These are phyloP conservation scores for Mycena vitilis DNA, from an alignment of 768 basidiomycete genomes.

Conservation along the genomic window DNA sequence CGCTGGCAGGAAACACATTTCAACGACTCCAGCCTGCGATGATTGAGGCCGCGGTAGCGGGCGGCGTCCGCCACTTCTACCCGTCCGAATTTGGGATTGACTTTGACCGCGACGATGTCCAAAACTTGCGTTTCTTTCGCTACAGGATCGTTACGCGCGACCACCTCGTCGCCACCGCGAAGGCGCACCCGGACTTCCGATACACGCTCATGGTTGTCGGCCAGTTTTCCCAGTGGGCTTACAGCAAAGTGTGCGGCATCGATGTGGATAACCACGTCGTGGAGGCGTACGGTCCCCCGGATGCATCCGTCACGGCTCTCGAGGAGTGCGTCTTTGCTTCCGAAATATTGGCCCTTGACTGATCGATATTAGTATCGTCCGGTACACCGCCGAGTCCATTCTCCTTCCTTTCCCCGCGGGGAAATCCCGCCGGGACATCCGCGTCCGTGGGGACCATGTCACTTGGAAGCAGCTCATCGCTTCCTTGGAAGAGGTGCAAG, in stretches of 20 bases:
- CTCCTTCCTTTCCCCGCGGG: slow-evolving; percentile 18
- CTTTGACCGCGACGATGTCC: neutral
- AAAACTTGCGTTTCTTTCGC: slow-evolving; percentile 20
- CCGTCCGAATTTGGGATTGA: slow-evolving; percentile 25
- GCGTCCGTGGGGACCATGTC: slow-evolving; percentile 21
- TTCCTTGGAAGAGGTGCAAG: slow-evolving; percentile 19
- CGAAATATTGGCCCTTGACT: neutral
- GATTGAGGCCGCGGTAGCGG: slow-evolving; percentile 25
- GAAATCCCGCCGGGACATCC: slow-evolving; percentile 8
- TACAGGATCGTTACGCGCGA: slow-evolving; percentile 23
- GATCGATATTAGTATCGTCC: slow-evolving; percentile 6
- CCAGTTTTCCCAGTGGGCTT: slow-evolving; percentile 11
- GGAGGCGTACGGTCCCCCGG: slow-evolving; percentile 13
- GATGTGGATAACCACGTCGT: slow-evolving; percentile 17
- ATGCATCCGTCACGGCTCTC: slow-evolving; percentile 20
- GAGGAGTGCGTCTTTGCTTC: slow-evolving; percentile 14
- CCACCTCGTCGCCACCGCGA: slow-evolving; percentile 13
- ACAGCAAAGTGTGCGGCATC: neutral
- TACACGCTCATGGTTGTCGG: slow-evolving; percentile 25
- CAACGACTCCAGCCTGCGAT: slow-evolving; percentile 16
- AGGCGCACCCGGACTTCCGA: slow-evolving; percentile 13
- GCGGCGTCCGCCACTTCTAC: slow-evolving; percentile 15
- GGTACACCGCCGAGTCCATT: slow-evolving; percentile 21
- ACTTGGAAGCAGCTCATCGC: slow-evolving; percentile 18
- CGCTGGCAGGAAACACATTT: slow-evolving; percentile 5